Conservation (phyloP, 768 basidiomycete species). For the Neoboletus magnificus region DNA sequence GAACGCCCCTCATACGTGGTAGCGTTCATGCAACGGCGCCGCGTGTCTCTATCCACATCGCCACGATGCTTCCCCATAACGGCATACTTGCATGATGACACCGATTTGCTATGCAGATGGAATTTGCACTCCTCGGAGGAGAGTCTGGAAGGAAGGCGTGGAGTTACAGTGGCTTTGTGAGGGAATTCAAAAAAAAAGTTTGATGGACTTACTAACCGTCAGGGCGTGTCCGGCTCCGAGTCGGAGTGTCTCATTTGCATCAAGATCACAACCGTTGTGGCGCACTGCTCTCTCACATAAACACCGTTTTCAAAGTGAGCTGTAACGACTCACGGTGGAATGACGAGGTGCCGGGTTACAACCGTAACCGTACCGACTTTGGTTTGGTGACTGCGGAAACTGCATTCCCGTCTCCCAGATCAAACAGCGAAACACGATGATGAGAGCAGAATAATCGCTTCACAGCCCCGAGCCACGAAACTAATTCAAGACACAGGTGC, state of each 20-base stretch:
- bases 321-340: background rate
- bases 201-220: background rate
- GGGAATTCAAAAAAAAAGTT: background rate
- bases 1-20: background rate
- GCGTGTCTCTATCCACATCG: background rate
- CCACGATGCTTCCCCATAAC: background rate
- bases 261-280: background rate
- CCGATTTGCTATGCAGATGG: too few relatives aligned
- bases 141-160: background rate
- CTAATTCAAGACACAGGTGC: background rate
- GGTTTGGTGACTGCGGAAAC: too few relatives aligned
- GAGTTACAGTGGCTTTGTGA: background rate
- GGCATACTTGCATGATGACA: background rate
- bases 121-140: background rate
- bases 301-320: background rate
- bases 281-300: background rate
- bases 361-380: too few relatives aligned
- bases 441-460: background rate
- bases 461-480: too few relatives aligned
- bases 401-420: background rate
- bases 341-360: background rate
- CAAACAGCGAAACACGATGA: background rate
- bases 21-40: background rate
- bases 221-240: background rate
- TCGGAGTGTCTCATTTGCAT: background rate